These are phyloP conservation scores for Cyclocybe cylindracea DNA, from an alignment of 768 basidiomycete species.

Conservation along the genomic window DNA sequence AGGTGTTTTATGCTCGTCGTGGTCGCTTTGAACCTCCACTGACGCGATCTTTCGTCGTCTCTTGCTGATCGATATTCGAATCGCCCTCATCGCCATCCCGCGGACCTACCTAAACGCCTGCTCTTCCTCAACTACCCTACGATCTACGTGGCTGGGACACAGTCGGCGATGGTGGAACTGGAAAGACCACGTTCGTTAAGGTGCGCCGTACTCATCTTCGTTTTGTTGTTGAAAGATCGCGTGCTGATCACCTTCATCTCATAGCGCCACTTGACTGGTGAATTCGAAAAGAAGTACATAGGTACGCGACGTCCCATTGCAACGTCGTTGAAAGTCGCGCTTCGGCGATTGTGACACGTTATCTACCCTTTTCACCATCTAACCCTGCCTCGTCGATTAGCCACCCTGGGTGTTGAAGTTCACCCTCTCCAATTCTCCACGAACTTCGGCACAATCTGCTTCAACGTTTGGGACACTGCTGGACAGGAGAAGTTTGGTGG, in stretches of 20 bases:
- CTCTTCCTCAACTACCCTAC: conserved; percentile 16
- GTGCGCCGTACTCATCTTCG: conserved; percentile 39
- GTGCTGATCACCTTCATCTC: conserved; percentile 50
- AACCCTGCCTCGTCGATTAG: conserved; percentile 40
- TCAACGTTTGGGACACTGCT: conserved; percentile 99
- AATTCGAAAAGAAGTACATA: conserved; percentile 99
- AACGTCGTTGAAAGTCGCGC: conserved; percentile 13
- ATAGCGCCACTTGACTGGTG: conserved; percentile 96
- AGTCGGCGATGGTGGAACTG: conserved; percentile 98
- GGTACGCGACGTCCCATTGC: conserved; percentile 52
- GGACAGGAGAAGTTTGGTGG: conserved; percentile 99
- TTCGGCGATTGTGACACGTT: conserved; percentile 18
- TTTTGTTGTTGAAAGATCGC: conserved; percentile 42
- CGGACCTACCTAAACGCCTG: conserved; percentile 14
- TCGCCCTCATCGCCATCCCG: conserved; percentile 23
- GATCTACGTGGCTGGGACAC: conserved; percentile 17
- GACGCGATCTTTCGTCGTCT: conserved; percentile 28
- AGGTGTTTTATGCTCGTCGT: conserved; percentile 28
- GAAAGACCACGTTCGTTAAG: conserved; percentile 99
- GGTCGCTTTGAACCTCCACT: conserved; percentile 17
- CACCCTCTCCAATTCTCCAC: conserved; percentile 95
- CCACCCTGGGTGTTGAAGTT: conserved; percentile 99
- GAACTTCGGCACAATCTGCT: conserved; percentile 98
- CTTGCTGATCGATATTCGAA: conserved; percentile 58
- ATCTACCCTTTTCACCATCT: conserved; percentile 16